Evolutionary conservation across 2,329 filamentous ascomycete species (phyloP).

Genomic region (Ophiocordyceps sinensis): DNA sequence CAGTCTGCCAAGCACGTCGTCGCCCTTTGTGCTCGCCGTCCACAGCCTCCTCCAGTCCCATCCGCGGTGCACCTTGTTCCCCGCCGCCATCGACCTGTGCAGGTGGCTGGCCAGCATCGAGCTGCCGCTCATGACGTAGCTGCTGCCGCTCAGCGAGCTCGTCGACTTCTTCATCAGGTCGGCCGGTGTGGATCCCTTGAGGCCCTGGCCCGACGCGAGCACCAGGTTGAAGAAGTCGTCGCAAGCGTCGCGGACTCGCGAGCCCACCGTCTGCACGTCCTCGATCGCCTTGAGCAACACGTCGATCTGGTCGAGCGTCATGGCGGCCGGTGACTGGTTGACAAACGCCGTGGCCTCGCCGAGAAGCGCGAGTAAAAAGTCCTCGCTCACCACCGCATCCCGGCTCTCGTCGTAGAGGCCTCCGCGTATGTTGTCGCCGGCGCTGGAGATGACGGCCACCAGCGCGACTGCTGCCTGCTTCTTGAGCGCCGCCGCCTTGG

Average conservation of each 20-base stretch:
- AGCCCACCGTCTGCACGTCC: slow-evolving; percentile 61
- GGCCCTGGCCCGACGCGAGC: slow-evolving; percentile 51
- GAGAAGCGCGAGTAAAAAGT: slow-evolving; percentile 69
- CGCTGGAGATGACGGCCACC: slow-evolving; percentile 70
- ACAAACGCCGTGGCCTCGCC: slow-evolving; percentile 74
- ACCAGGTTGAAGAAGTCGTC: slow-evolving; percentile 69
- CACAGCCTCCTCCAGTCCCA: slow-evolving; percentile 75
- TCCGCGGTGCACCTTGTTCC: slow-evolving; percentile 39
- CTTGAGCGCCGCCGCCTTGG: slow-evolving; percentile 42
- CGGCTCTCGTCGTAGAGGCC: slow-evolving; percentile 72
- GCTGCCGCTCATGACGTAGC: slow-evolving; percentile 59
- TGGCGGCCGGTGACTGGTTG: slow-evolving; percentile 35
- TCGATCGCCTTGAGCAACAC: slow-evolving; percentile 63
- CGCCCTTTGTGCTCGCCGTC: slow-evolving; percentile 47
- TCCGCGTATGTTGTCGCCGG: slow-evolving; percentile 81
- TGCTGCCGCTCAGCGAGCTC: slow-evolving; percentile 38
- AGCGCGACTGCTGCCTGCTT: slow-evolving; percentile 59
- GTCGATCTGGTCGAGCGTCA: slow-evolving; percentile 61
- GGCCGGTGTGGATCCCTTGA: slow-evolving; percentile 46
- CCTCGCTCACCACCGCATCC: slow-evolving; percentile 74
- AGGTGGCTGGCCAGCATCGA: slow-evolving; percentile 53
- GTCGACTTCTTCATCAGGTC: slow-evolving; percentile 50
- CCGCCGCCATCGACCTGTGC: slow-evolving; percentile 43
- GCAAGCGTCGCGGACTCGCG: slow-evolving; percentile 57
- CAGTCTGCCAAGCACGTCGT: slow-evolving; percentile 58